Base-by-base conservation (phyloP, 345 rosid species). In the Rhodamnia argentea region DNA sequence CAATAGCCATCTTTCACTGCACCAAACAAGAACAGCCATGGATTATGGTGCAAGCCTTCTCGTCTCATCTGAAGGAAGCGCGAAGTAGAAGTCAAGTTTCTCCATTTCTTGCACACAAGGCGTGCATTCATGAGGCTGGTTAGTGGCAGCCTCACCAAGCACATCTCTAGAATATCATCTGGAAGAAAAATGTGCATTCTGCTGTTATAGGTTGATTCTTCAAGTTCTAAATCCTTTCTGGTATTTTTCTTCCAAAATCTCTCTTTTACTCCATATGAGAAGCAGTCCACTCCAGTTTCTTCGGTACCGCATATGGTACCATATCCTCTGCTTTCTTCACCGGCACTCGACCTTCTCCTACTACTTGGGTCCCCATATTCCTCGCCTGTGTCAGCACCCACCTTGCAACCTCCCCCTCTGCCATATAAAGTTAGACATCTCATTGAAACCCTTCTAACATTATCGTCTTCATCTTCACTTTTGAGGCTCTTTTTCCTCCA, bases 41-140 rank as follows among this genome's bases (percentile, higher is more conserved):
- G 99, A 76, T 86, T 92, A 87, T 93, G 96, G 89, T 91, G 90
- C 13, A 76, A 91, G 27, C 98, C 93, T 83, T 96, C 95, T 55
- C 85, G 91, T 88, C 99, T 94, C 92, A 94, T 87, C 90, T 90
- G 95, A 86, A 97, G 85, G 88, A 97, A 96, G 74, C 96, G 91
- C 53, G 93, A 85, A 32, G 94, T 92, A 22, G 94, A 94, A 40
- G 96, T 91, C 95, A 96, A 90, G 90, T 86, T 86, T 86, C 94
- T 91, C 99, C 99, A 97, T 87, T 93, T 97, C 94, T 93, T 97
- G 91, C 99, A 97, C 56, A 97, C 99, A 52, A 95, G 98, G 27
- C 97, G 98, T 11, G 99, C 95, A 85, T 90, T 97, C 98, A 95
- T 87, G 81, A 97, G 92, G 85, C 95, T 93, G 62, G 92, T 92